phyloP scores from a whole-genome alignment of 306 rosid species.

The Cicer chorassanicum region DNA sequence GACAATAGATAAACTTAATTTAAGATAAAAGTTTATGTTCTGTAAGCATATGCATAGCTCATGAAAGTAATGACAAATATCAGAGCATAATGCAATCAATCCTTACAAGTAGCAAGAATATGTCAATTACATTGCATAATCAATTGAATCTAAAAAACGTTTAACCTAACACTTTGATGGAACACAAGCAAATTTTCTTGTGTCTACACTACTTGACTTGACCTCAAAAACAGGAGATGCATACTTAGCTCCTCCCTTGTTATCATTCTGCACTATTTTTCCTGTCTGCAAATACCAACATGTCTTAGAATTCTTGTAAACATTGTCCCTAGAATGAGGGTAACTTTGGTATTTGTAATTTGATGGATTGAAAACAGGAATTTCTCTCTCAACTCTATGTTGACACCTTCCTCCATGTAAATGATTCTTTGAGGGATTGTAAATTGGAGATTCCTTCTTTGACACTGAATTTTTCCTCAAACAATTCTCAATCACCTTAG shows the following conservation, averaged over 20 bases:
- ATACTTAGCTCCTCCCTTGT: conserved; percentile 43
- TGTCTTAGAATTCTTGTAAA: conserved; percentile 49
- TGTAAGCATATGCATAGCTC: no score
- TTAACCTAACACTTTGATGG: conserved; percentile 44
- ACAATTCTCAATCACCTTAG: conserved; percentile 82
- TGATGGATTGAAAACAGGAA: conserved; percentile 81
- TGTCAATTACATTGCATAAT: conserved; percentile 2
- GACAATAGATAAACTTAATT: no score
- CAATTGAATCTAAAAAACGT: conserved; percentile 9
- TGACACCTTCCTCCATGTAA: conserved; percentile 40
- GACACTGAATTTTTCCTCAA: conserved; percentile 57
- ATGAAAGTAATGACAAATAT: no score
- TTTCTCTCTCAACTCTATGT: conserved; percentile 56
- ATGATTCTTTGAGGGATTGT: conserved; percentile 44
- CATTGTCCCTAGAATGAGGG: conserved; percentile 65
- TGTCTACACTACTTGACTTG: conserved; percentile 53
- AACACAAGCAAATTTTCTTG: conserved; percentile 63
- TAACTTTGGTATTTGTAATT: conserved; percentile 64
- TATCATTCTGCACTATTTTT: conserved; percentile 42
- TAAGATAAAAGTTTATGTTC: no score
- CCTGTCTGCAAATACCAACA: conserved; percentile 58
- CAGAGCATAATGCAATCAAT: no score
- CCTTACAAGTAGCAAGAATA: no score
- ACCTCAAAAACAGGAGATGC: conserved; percentile 71
- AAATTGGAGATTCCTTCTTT: conserved; percentile 55